Conservation (phyloP, 2,329 filamentous ascomycete genomes). For the Cryoendolithus antarcticus region DNA sequence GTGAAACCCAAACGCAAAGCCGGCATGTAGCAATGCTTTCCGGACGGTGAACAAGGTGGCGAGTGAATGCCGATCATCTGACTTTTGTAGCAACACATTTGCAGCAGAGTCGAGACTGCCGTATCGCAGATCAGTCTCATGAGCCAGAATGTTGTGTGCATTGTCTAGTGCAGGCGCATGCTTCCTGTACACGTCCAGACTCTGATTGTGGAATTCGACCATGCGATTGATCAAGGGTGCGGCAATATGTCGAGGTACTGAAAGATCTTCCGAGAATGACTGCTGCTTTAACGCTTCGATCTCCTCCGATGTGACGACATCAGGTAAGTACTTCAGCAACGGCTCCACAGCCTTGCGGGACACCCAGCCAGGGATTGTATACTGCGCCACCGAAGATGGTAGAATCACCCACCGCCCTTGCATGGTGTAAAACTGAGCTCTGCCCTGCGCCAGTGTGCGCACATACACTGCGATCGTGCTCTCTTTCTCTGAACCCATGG, state of each 20-base stretch:
- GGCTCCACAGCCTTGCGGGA: constrained; percentile 32
- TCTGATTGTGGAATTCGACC: constrained; percentile 30
- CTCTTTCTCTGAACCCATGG: constrained; percentile 19
- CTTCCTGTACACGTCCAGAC: constrained; percentile 35
- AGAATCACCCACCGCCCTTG: constrained; percentile 37
- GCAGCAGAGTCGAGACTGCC: constrained; percentile 37
- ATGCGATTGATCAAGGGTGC: constrained; percentile 33
- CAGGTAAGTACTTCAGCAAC: constrained; percentile 40
- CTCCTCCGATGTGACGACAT: constrained; percentile 22
- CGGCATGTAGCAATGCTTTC: constrained; percentile 47
- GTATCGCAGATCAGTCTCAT: constrained; percentile 31
- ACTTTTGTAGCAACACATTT: constrained; percentile 26
- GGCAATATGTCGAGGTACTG: constrained; percentile 34
- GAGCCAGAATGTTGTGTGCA: constrained; percentile 36
- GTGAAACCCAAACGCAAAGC: constrained; percentile 48
- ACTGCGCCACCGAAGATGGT: constrained; percentile 29
- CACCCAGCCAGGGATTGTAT: constrained; percentile 38
- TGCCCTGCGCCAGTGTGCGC: constrained; percentile 19
- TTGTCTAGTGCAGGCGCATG: constrained; percentile 36
- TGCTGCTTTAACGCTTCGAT: constrained; percentile 21
- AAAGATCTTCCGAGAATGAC: constrained; percentile 25
- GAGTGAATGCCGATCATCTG: constrained; percentile 15
- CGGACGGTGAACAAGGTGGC: constrained; percentile 56
- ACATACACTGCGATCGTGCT: constrained; percentile 39
- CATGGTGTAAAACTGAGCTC: constrained; percentile 38